Conservation (phyloP, 805 yeast species). For the Barnettozyma californica region DNA sequence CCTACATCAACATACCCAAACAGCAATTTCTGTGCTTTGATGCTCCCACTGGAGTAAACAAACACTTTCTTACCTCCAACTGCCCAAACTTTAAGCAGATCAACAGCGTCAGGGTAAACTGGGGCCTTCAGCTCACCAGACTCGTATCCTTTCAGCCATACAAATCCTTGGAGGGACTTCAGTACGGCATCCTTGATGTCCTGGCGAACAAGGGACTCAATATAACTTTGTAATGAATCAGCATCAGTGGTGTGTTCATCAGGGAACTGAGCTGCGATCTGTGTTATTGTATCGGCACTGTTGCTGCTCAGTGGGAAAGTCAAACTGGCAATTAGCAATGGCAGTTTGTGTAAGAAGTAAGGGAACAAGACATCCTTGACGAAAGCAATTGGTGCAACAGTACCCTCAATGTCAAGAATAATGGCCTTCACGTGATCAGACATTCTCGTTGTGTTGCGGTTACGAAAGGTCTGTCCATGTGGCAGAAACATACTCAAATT, state of each 20-base stretch:
- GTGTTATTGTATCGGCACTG: conserved; percentile 5
- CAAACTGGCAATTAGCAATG: conserved; percentile 30
- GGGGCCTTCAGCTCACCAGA: conserved; percentile 77
- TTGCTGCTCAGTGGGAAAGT: conserved; percentile 23
- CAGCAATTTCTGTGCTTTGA: conserved; percentile 77
- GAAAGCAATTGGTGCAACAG: conserved; percentile 86
- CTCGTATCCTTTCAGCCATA: conserved; percentile 79
- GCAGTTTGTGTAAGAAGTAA: conserved; percentile 53
- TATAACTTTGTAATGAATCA: conserved; percentile 38
- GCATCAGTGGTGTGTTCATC: conserved; percentile 20
- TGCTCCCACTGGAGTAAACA: conserved; percentile 87
- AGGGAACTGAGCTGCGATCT: conserved; percentile 19
- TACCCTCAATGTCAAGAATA: conserved; percentile 83
- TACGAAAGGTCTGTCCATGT: too few species aligned
- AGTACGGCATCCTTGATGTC: conserved; percentile 77
- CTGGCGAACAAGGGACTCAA: conserved; percentile 47
- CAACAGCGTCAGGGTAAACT: conserved; percentile 65
- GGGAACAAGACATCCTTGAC: conserved; percentile 79
- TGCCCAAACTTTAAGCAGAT: conserved; percentile 42
- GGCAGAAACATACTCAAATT: neutral
- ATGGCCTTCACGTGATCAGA: conserved; percentile 25
- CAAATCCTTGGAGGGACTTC: conserved; percentile 75
- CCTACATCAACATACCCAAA: conserved; percentile 55
- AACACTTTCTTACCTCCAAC: conserved; percentile 34
- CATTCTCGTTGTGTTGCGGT: neutral